phyloP scores from a whole-genome alignment of 768 basidiomycete species.

The Lentinus tigrinus region DNA sequence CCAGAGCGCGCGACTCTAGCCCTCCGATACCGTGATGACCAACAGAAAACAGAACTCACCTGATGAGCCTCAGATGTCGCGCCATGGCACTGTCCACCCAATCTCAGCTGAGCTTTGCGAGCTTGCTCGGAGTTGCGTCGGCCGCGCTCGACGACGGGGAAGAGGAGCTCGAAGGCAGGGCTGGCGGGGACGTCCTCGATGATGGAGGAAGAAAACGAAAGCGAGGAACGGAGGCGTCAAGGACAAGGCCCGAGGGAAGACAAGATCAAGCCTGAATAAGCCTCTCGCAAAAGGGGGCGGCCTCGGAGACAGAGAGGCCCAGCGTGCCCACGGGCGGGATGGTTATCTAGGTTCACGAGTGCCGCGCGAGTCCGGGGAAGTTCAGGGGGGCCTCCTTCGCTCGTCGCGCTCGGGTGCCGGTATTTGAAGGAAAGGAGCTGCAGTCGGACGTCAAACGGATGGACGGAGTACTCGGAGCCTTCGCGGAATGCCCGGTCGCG shows the following conservation, averaged over 20 bases:
- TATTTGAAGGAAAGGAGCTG: too few relatives aligned
- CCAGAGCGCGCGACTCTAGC: too few relatives aligned
- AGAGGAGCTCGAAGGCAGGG: not conserved
- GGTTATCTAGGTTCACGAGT: not conserved
- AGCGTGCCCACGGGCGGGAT: not conserved
- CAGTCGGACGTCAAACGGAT: too few relatives aligned
- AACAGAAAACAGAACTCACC: too few relatives aligned
- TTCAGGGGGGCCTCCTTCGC: not conserved
- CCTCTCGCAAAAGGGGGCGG: not conserved
- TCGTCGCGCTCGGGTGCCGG: not conserved
- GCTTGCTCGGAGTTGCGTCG: not conserved
- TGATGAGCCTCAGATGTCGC: not conserved
- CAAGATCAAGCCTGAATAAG: not conserved
- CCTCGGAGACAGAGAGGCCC: not conserved
- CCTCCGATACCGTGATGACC: too few relatives aligned
- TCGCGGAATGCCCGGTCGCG: too few relatives aligned
- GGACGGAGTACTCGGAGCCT: too few relatives aligned
- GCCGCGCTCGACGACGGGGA: not conserved
- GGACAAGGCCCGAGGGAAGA: not conserved
- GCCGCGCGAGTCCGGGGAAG: too few relatives aligned
- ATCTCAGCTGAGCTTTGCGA: not conserved
- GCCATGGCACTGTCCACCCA: slow-evolving; percentile 7
- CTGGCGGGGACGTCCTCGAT: not conserved
- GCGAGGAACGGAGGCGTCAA: not conserved
- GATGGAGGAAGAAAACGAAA: not conserved